A percentile compares a stretch with the other conserved stretches of the same genome.
Conservation (phyloP, 768 basidiomycete genomes). For the Agrocybe chaxingu region DNA sequence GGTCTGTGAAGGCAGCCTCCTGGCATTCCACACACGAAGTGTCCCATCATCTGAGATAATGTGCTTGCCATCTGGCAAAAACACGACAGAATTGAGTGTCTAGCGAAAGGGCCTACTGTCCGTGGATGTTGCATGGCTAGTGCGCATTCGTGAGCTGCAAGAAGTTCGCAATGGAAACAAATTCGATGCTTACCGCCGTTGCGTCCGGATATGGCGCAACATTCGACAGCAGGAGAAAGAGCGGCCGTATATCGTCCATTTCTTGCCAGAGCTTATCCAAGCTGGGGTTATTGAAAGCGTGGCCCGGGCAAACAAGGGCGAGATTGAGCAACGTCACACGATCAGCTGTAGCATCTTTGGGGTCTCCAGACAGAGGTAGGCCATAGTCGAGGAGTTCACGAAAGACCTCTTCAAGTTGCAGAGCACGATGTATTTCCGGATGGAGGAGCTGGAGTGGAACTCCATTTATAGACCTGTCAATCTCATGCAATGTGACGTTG, state of each 20-base stretch:
- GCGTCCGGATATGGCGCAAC: neutral
- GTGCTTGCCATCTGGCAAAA: slow-evolving; percentile 11
- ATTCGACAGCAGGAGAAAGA: neutral
- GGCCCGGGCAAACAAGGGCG: neutral
- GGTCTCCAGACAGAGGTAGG: no score
- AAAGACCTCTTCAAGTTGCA: no score
- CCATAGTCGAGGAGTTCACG: no score
- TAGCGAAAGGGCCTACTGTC: neutral
- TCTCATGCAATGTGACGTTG: no score
- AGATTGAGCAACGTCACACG: neutral
- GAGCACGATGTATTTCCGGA: no score
- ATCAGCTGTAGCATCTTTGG: no score
- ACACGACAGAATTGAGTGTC: slow-evolving; percentile 5
- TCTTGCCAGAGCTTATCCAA: neutral
- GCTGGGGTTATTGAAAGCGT: neutral
- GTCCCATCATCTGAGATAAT: slow-evolving; percentile 13
- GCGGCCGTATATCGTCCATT: neutral
- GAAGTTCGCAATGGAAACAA: neutral
- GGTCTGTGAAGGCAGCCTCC: no score
- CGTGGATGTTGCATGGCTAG: no score
- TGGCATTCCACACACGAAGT: slow-evolving; percentile 11
- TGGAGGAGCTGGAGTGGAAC: no score
- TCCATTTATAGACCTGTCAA: no score
- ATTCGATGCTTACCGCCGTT: neutral
- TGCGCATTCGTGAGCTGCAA: neutral